Conservation (phyloP, 805 yeast genomes). For the Kluyveromyces nonfermentans region DNA sequence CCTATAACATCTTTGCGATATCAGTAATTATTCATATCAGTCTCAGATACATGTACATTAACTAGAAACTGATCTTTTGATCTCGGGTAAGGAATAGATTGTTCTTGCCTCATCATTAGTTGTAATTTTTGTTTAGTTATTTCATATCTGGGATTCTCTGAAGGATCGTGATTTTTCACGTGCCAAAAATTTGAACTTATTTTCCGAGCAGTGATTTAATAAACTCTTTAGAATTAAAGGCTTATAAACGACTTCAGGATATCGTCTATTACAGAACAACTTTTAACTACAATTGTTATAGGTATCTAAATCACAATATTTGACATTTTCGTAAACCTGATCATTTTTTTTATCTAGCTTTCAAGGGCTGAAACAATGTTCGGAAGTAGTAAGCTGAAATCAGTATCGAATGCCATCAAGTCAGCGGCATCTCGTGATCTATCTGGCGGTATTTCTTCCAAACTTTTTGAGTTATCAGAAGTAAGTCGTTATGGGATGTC, state of each 20-base stretch:
- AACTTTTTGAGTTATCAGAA: constrained; percentile 27
- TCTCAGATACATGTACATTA: no score
- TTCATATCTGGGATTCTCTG: neutral
- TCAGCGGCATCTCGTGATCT: constrained; percentile 22
- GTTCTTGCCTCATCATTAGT: no score
- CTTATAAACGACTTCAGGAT: neutral
- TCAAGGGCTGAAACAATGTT: constrained; percentile 20
- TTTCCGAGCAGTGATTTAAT: neutral
- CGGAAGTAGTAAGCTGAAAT: constrained; percentile 26
- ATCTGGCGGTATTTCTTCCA: constrained; percentile 24
- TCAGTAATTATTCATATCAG: no score
- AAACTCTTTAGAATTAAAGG: neutral
- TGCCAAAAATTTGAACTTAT: neutral
- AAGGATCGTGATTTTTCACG: neutral
- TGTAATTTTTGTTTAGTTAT: no score
- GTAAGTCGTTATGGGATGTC: constrained; percentile 44
- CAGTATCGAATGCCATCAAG: constrained; percentile 29
- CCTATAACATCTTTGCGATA: no score
- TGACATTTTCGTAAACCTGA: neutral
- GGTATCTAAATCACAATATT: no score
- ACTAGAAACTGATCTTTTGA: no score
- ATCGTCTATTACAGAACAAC: neutral
- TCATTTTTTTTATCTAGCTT: neutral
- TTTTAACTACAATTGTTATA: no score
- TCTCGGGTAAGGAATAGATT: no score